These are phyloP conservation scores for Sporothrix brasiliensis DNA, from an alignment of 2,329 filamentous ascomycete species.

Conservation along the genomic window DNA sequence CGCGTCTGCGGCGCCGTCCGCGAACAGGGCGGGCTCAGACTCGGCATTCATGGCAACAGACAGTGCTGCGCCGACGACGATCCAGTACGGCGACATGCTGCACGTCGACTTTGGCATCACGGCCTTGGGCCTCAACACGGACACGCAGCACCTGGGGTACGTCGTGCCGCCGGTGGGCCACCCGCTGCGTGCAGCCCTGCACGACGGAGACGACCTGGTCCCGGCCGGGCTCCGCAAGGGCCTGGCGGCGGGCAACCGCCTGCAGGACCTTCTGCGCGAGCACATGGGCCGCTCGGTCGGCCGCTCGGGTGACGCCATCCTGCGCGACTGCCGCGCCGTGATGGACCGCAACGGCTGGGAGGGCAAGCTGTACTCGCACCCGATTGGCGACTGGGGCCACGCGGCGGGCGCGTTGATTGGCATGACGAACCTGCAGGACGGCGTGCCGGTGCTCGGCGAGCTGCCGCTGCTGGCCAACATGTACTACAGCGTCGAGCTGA, in stretches of 20 bases:
- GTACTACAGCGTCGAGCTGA: conserved; percentile 57
- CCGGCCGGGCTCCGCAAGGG: conserved; percentile 49
- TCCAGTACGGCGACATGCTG: conserved; percentile 52
- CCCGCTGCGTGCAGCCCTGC: conserved; percentile 39
- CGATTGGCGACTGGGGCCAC: conserved; percentile 57
- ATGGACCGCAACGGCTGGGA: conserved; percentile 50
- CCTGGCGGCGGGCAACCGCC: conserved; percentile 50
- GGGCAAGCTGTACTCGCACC: conserved; percentile 54
- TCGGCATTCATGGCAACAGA: neutral
- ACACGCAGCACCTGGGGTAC: conserved; percentile 55
- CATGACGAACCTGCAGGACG: conserved; percentile 55
- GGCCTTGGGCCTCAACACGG: conserved; percentile 36
- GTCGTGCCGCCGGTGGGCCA: conserved; percentile 49
- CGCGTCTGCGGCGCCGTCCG: conserved; percentile 1
- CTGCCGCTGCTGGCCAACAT: conserved; percentile 50
- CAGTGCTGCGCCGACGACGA: conserved; percentile 36
- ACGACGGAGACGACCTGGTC: conserved; percentile 43
- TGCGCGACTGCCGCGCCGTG: conserved; percentile 45
- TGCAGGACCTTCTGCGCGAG: conserved; percentile 52
- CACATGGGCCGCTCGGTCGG: conserved; percentile 50
- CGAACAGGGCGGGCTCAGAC: neutral
- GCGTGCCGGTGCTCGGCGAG: conserved; percentile 53
- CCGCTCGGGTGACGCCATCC: conserved; percentile 50
- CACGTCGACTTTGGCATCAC: conserved; percentile 52
- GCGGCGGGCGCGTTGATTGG: conserved; percentile 54